Evolutionary conservation across 176 grass and related monocot species (phyloP), one percentile per base, ranked within the genome.

Genomic region (Eragrostis nindensis): DNA sequence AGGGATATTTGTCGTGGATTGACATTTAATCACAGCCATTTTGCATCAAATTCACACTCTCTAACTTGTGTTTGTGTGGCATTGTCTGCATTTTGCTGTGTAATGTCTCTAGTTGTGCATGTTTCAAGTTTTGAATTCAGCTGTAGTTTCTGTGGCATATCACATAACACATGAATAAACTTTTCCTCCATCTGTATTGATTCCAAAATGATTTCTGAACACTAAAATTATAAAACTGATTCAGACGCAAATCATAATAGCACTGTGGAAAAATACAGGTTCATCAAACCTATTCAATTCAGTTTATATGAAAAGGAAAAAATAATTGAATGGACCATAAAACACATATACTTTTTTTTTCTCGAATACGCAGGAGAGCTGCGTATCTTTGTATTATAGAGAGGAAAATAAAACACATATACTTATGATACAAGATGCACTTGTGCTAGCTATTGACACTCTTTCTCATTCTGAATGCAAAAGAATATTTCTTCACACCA

Each of bases 401-500:
- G n/a, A n/a, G n/a, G n/a, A n/a, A n/a, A n/a, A n/a, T n/a, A n/a
- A n/a, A n/a, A n/a, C n/a, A n/a, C n/a, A 21, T 18, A 40, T 18
- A 26, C 9, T 21, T 21, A 9, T 21, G 8, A n/a, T 72, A 62
- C 24, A 56, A 39, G 22, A 5, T 78, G 7, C 64, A 46, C 10
- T n/a, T n/a, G n/a, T n/a, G n/a, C n/a, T n/a, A n/a, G n/a, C n/a
- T n/a, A n/a, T n/a, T n/a, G n/a, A n/a, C n/a, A n/a, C n/a, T n/a
- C n/a, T 73, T 1, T 19, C 45, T 18, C 26, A 8, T 78, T 60
- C 29, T 41, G 39, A 73, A 14, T 60, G 42, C 5, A 70, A 61
- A 84, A 82, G 52, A 59, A 36, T 41, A 46, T 52, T 32, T 21
- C 19, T 17, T 65, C 43, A 78, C 50, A 68, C 19, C 24, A 72